Evolutionary conservation across 2,329 filamentous ascomycete species (phyloP).

Genomic region (Trichophaea hybrida): DNA sequence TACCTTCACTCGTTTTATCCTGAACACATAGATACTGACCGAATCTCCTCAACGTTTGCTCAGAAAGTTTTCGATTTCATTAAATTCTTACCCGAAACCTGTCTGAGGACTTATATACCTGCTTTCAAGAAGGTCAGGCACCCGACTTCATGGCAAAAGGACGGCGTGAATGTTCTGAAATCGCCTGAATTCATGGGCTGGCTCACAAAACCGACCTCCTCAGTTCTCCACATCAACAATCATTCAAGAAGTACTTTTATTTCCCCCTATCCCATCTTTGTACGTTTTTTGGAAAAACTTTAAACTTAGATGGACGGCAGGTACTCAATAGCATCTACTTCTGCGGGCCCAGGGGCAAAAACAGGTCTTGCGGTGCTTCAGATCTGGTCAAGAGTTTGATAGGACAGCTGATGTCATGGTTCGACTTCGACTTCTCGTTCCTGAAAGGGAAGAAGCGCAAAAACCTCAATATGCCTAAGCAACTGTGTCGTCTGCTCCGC

Average conservation of each 20-base stretch:
- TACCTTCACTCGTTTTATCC: not conserved
- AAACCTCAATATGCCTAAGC: not conserved
- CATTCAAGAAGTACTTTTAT: not conserved
- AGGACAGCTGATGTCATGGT: slow-evolving; percentile 1
- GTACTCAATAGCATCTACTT: not conserved
- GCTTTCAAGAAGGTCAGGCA: not conserved
- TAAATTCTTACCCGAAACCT: not conserved
- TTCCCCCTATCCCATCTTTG: slow-evolving; percentile 4
- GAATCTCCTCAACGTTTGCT: not conserved
- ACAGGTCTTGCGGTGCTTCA: not conserved
- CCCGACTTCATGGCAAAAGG: not conserved
- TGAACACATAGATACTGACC: not conserved
- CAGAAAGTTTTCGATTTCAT: not conserved
- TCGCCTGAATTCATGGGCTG: not conserved
- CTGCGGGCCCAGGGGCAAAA: not conserved
- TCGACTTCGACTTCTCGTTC: slow-evolving; percentile 2
- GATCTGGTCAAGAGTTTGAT: slow-evolving; percentile 6
- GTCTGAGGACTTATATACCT: not conserved
- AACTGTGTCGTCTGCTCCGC: not conserved
- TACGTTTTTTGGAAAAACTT: not conserved
- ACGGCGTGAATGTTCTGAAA: not conserved
- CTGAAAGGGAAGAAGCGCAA: slow-evolving; percentile 1
- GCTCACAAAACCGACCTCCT: not conserved
- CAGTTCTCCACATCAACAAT: not conserved
- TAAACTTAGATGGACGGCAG: not conserved